Evolutionary conservation across 441 rosid genomes (phyloP), one percentile per base, ranked within the genome.

Genomic region (Manihot esculenta): DNA sequence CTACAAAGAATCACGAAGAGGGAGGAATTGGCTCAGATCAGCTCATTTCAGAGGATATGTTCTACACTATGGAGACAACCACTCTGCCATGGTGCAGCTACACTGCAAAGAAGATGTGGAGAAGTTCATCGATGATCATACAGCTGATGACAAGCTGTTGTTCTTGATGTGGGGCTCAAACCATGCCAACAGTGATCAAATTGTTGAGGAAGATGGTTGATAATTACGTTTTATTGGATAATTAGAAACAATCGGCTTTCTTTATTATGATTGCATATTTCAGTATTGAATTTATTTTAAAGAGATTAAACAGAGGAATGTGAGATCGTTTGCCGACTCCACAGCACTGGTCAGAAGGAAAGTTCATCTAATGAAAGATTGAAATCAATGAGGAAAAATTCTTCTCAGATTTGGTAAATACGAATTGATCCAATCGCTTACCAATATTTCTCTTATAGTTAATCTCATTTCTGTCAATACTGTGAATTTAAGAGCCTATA

Each of bases 1-100:
- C 82, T 91, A 91, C 84, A 89, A 93, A 87, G 74, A 84, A 91
- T 47, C 98, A 93, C 74, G 98, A 93, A 68, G 98, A 93, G 77
- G 96, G 89, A 77, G 97, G 80, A 3, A 88, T 93, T 24, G 94
- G 87, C 1, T 97, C 95, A 1, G 98, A 93, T 71, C 86, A 49
- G 78, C 79, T 91, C 9, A 72, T 84, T n/a, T n/a, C n/a, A n/a
- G n/a, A 76, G 97, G 98, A 14, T 96, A 91, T 66, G 98, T 93
- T 71, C 53, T 93, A 23, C 91, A 93, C 84, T 93, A 93, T 80
- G 97, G 98, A 0, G 98, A 93, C 71, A 89, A 66, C 73, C 98
- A 93, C 78, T 86, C 93, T 1, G 94, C 82, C 0, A 96, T 93
- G 68, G 85, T 80, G 79, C 96, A 93, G 83, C 73, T 91, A 10